Conservation (phyloP, 768 basidiomycete genomes). For the Fistulinella prunicolor region DNA sequence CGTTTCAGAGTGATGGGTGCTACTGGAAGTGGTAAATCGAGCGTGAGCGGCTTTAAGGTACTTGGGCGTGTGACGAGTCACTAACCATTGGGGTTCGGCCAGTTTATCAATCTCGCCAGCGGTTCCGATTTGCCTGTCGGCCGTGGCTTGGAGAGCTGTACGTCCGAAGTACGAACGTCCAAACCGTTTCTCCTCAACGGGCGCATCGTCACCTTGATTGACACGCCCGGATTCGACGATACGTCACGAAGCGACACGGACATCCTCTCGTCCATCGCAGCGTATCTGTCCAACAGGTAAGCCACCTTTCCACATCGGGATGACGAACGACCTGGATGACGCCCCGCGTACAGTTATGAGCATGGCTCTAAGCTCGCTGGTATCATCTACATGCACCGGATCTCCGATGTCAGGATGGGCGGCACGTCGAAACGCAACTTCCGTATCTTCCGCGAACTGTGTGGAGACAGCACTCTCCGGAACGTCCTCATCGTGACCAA, state of each 20-base stretch:
- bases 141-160: conserved; percentile 48
- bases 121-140: conserved; percentile 48
- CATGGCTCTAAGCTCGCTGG: conserved; percentile 44
- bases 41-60: conserved; percentile 17
- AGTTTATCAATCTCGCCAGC: conserved; percentile 57
- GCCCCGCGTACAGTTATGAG: conserved; percentile 24
- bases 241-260: conserved; percentile 47
- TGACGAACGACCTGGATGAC: neutral
- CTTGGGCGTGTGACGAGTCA: neutral
- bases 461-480: conserved; percentile 46
- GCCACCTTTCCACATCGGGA: neutral
- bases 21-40: conserved; percentile 38
- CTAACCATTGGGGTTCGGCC: conserved; percentile 3
- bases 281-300: conserved; percentile 33
- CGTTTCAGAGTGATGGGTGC: conserved; percentile 33
- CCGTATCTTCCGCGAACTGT: conserved; percentile 50
- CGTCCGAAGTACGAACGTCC: conserved; percentile 42
- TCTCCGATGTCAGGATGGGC: conserved; percentile 49
- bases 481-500: conserved; percentile 54
- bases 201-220: conserved; percentile 45
- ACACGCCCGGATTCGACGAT: conserved; percentile 64
- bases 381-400: conserved; percentile 55
- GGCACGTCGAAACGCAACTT: conserved; percentile 52
- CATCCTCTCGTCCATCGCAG: conserved; percentile 50
- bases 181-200: conserved; percentile 46